Conservation (phyloP, 108 stramenopile species). For the Discostella stelligeroides region DNA sequence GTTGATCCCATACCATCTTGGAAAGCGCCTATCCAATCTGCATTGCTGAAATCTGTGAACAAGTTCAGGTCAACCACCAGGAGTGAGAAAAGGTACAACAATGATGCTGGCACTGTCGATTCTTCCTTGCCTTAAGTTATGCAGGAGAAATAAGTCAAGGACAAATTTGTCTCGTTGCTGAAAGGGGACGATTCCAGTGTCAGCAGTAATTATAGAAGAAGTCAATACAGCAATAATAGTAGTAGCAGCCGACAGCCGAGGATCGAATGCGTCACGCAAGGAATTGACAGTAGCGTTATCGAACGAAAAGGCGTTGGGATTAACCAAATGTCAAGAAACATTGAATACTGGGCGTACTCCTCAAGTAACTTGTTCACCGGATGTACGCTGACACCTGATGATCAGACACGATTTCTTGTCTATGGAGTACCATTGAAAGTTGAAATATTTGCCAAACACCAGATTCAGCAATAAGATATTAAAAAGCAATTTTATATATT, state of each 20-base stretch:
- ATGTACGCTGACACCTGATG: no score
- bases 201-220: constrained; percentile 6
- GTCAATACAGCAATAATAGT: constrained; percentile 5
- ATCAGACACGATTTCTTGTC: no score
- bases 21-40: no score
- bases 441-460: no score
- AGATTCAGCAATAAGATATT: no score
- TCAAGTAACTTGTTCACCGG: no score
- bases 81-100: neutral
- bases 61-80: neutral
- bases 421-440: no score
- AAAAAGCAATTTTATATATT: no score
- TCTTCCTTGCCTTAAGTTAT: constrained; percentile 18
- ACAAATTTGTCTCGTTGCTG: no score
- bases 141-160: neutral
- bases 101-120: no score
- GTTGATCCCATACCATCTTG: no score
- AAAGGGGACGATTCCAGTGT: constrained; percentile 29
- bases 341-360: constrained; percentile 35
- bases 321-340: constrained; percentile 40
- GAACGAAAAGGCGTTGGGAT: constrained; percentile 26
- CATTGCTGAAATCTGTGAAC: constrained; percentile 17
- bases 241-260: no score
- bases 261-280: neutral
- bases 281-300: constrained; percentile 3